Percentiles rank a stretch among this genome's conserved stretches.
These are phyloP conservation scores for Candida odintsovae DNA, from an alignment of 805 yeast genomes.

Conservation along the genomic window DNA sequence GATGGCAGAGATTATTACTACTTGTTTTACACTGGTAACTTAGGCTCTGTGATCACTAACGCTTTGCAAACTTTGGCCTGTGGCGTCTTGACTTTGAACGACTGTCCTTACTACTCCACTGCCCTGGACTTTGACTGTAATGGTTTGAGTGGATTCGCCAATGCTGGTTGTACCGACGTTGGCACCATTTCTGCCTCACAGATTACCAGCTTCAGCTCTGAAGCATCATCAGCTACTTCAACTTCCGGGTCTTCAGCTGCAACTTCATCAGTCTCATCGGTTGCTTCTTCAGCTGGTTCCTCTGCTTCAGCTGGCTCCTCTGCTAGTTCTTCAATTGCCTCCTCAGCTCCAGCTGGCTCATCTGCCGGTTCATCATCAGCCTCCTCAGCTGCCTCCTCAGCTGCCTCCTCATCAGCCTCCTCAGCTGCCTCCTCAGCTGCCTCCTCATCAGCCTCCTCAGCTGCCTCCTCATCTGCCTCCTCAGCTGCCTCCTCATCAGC, in stretches of 20 bases:
- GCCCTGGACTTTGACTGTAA: conserved; percentile 9
- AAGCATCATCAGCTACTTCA: not conserved
- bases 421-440: not conserved
- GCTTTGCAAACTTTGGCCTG: conserved; percentile 2
- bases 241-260: not conserved
- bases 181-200: not conserved
- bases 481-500: not conserved
- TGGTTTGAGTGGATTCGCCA: not conserved
- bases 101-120: conserved; percentile 5
- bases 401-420: not conserved
- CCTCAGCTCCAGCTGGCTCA: not conserved
- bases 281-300: too few species aligned
- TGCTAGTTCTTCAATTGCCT: too few species aligned
- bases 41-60: conserved; percentile 8
- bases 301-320: too few species aligned
- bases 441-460: too few species aligned
- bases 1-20: conserved; percentile 3
- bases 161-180: conserved; percentile 1
- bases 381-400: too few species aligned
- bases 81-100: conserved; percentile 1
- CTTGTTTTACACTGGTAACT: conserved; percentile 15
- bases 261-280: too few species aligned
- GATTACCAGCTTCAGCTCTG: not conserved
- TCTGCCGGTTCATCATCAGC: too few species aligned
- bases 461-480: not conserved